Base-by-base conservation (phyloP, 352 stramenopile genomes). In the Phytophthora hybrid region DNA sequence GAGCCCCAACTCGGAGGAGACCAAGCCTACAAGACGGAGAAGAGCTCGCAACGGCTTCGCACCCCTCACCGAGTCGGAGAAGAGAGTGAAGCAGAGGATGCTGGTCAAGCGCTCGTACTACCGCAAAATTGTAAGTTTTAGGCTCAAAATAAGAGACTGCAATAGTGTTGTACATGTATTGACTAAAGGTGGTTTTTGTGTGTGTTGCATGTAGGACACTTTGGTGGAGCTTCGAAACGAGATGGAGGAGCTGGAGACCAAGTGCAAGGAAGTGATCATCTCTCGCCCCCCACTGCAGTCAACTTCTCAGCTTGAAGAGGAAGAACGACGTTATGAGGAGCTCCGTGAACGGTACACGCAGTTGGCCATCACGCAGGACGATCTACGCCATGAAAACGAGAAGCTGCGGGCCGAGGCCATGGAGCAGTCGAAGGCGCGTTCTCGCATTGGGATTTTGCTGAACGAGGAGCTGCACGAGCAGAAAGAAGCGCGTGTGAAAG, bases 81-180 rank as follows among this genome's bases (percentile, higher is more conserved):
- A 93, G 71, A 77, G 83, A 63, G 79, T 85, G 44, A 91, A 91
- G 76, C 85, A 93, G 71, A 79, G 85, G 41, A 73, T 85, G 77
- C 77, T 93, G 46, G 85, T 93, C 52, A 91, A 90, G 57, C 74
- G 74, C 11, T 93, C 83, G 37, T 93, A 93, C 74, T 91, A 93
- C 73, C 83, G 85, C 61, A 93, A 93, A 70, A 88, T 93, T 59
- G 82, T 89, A 69, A 39, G 81, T 86, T 69, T 61, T 23, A 5
- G 37, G 37, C 13, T 16, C 29, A 31, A 44, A 16, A 44, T 16
- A 9, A 4, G n/a, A n/a, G n/a, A n/a, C n/a, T n/a, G n/a, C n/a
- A n/a, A n/a, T n/a, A 44, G 37, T 31, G 29, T 31, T 31, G 29
- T n/a, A n/a, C n/a, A n/a, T 31, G 29, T 31, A 31, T 31, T 31